These are phyloP conservation scores for Nicotiana noctiflora DNA, from an alignment of 257 asterid genomes.

Conservation along the genomic window DNA sequence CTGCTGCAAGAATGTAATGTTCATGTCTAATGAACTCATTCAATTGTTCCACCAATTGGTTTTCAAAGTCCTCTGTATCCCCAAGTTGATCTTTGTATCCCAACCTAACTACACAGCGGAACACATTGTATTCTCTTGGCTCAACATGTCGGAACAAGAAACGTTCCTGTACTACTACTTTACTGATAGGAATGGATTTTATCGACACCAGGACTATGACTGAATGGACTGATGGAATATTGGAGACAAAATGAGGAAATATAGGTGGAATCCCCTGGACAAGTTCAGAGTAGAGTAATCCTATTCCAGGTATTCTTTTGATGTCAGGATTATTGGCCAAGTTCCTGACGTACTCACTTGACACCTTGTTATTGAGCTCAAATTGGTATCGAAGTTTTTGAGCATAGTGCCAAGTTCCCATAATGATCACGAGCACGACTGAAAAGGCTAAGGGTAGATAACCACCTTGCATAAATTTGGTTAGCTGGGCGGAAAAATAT, in stretches of 20 bases:
- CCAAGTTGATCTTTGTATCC: slow-evolving; percentile 58
- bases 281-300: slow-evolving; percentile 51
- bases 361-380: slow-evolving; percentile 59
- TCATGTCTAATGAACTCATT: slow-evolving; percentile 47
- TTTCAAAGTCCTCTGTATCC: slow-evolving; percentile 44
- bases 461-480: slow-evolving; percentile 65
- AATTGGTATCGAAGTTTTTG: slow-evolving; percentile 43
- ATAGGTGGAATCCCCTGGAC: slow-evolving; percentile 79
- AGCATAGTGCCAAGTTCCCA: slow-evolving; percentile 65
- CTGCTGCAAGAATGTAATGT: slow-evolving; percentile 29
- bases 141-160: slow-evolving; percentile 56
- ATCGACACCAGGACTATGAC: slow-evolving; percentile 59
- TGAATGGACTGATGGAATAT: slow-evolving; percentile 51
- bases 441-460: slow-evolving; percentile 55
- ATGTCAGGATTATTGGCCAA: slow-evolving; percentile 24
- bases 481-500: slow-evolving; percentile 44
- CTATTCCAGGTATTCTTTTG: slow-evolving; percentile 53
- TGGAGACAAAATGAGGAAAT: slow-evolving; percentile 49
- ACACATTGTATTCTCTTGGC: slow-evolving; percentile 35
- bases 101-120: slow-evolving; percentile 57
- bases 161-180: slow-evolving; percentile 44
- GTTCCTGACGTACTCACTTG: slow-evolving; percentile 30
- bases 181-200: slow-evolving; percentile 59
- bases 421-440: slow-evolving; percentile 32
- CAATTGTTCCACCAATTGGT: slow-evolving; percentile 34